phyloP scores from a whole-genome alignment of 2,329 filamentous ascomycete species.

The Talaromyces albobiverticillius region DNA sequence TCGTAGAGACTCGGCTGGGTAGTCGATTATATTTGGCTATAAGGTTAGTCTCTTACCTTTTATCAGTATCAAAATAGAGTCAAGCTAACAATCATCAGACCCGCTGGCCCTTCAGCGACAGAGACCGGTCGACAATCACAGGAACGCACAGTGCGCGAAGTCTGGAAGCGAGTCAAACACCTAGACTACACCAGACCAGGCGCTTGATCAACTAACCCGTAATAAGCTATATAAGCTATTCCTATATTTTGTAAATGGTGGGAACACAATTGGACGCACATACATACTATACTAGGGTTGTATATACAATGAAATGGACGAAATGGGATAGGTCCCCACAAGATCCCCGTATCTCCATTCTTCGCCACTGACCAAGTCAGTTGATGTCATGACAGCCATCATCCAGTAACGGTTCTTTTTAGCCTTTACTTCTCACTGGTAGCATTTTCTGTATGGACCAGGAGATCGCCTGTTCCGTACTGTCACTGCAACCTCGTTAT shows the following conservation, averaged over 20 bases:
- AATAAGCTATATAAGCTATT: conserved; percentile 3
- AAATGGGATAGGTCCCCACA: not conserved
- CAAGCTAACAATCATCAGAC: conserved; percentile 40
- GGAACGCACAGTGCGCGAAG: conserved; percentile 67
- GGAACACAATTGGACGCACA: not conserved
- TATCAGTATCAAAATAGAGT: not conserved
- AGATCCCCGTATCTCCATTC: not conserved
- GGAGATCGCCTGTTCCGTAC: conserved; percentile 1
- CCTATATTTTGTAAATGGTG: not conserved
- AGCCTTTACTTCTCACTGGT: not conserved
- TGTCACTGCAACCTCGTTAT: not conserved
- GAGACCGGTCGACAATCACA: conserved; percentile 67
- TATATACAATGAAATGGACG: not conserved
- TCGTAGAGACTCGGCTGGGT: conserved; percentile 61
- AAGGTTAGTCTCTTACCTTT: conserved; percentile 40
- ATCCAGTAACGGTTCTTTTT: too few relatives aligned
- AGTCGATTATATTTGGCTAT: conserved; percentile 70
- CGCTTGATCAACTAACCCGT: conserved; percentile 33
- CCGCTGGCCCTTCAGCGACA: conserved; percentile 58
- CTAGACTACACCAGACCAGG: conserved; percentile 68
- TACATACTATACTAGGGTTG: too few relatives aligned
- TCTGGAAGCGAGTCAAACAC: conserved; percentile 66
- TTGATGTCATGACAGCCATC: too few relatives aligned
- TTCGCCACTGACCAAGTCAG: not conserved
- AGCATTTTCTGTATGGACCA: not conserved